Conservation (phyloP, 2,329 filamentous ascomycete species). For the Triangularia setosa region DNA sequence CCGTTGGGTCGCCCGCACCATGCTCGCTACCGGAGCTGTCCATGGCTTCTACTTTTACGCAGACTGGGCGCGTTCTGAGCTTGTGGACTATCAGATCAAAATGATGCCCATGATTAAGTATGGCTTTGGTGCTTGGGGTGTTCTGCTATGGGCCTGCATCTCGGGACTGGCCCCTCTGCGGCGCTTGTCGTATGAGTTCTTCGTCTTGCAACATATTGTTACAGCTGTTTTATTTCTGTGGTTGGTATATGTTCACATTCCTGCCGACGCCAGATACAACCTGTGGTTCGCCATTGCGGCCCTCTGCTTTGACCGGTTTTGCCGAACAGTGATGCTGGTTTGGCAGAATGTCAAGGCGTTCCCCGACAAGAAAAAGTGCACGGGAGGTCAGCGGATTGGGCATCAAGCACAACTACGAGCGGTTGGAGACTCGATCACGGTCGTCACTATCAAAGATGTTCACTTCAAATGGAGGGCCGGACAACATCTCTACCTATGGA, state of each 20-base stretch:
- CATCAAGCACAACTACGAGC: conserved; percentile 48
- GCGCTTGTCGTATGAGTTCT: conserved; percentile 64
- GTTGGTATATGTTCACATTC: conserved; percentile 61
- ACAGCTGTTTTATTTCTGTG: conserved; percentile 60
- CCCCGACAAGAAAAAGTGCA: conserved; percentile 40
- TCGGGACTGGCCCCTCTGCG: conserved; percentile 61
- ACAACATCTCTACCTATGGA: conserved; percentile 59
- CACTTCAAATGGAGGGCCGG: conserved; percentile 57
- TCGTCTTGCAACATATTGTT: conserved; percentile 63
- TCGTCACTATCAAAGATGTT: conserved; percentile 57
- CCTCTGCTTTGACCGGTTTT: conserved; percentile 59
- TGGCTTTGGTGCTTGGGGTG: conserved; percentile 62
- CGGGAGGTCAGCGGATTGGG: conserved; percentile 47
- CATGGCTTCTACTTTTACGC: conserved; percentile 68
- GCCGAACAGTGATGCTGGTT: conserved; percentile 44
- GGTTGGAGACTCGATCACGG: conserved; percentile 49
- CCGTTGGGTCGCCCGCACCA: conserved; percentile 65
- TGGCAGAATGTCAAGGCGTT: conserved; percentile 51
- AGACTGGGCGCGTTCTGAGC: conserved; percentile 58
- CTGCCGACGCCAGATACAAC: conserved; percentile 54
- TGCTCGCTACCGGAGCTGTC: conserved; percentile 64
- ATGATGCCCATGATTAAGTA: conserved; percentile 64
- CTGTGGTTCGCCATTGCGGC: conserved; percentile 64
- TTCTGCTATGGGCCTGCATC: conserved; percentile 62
- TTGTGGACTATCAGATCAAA: conserved; percentile 54